Base-by-base conservation (phyloP, 805 yeast genomes). In the Candida golubevii region DNA sequence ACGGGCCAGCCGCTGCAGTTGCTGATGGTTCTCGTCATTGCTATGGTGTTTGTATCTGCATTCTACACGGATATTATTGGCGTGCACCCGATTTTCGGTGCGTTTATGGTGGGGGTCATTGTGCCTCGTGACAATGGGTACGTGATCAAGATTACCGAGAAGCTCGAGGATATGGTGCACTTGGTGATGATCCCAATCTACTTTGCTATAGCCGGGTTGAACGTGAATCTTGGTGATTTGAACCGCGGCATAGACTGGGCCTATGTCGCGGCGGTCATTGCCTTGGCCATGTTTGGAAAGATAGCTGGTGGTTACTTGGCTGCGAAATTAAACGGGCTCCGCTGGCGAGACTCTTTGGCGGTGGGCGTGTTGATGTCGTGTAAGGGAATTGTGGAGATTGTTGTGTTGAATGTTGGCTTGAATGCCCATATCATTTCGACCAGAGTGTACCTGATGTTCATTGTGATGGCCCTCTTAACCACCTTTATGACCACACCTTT, bases 281-380 rank as follows among this genome's bases (percentile, higher is more conserved):
- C 66, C 8, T 72, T 85, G 51, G 93, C 95, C 0, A 70, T 86
- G 65, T 54, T 76, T 13, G 84, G 88, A 10, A 86, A 86, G 59
- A 63, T 85, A 4, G 47, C 68, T 28, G 89, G 93, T 11, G 93
- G 93, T 3, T 64, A 78, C 29, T 48, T 81, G 10, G 82, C 84
- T 33, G 83, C 90, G 2, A 80, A 74, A 51, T 46, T 78, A 34
- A 75, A 74, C 59, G 86, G 85, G 1, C 63, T 85, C 39, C 71
- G 72, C 39, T 82, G 86, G 85, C 75, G 90, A 59, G 93, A 86
- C 60, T 77, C 88, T 2, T 60, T 81, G 31, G 72, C 90, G 2
- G 91, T 85, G 33, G 95, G 95, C 42, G 76, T 84, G 23, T 69
- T 86, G 53, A 86, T 86, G 93, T 84, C 91, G 7, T 86, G 95